Evolutionary conservation across 306 rosid genomes (phyloP).

Genomic region (Cicer arietinum): DNA sequence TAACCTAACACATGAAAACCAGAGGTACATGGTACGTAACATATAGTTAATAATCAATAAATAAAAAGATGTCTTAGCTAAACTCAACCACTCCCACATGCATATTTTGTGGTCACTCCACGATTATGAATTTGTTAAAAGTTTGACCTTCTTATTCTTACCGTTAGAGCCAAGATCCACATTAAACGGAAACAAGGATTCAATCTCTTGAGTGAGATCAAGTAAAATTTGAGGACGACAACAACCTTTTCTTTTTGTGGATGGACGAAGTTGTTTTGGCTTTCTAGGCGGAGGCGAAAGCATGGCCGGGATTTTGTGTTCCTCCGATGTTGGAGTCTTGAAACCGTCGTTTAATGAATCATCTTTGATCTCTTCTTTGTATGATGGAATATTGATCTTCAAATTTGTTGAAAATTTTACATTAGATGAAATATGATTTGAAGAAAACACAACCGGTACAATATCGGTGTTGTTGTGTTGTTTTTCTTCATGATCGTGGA

Average conservation of each 20-base stretch:
- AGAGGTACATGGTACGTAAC: neutral
- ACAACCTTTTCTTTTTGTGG: constrained; percentile 51
- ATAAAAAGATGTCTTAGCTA: neutral
- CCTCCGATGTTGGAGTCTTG: constrained; percentile 71
- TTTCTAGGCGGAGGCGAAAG: constrained; percentile 79
- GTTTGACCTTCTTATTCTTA: constrained; percentile 56
- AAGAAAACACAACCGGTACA: no score
- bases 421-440: no score
- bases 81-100: constrained; percentile 1
- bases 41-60: neutral
- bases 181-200: constrained; percentile 51
- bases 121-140: neutral
- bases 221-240: constrained; percentile 31
- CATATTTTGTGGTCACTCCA: constrained; percentile 12
- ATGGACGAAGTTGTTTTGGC: constrained; percentile 50
- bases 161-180: constrained; percentile 51
- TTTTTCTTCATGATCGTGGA: constrained; percentile 17
- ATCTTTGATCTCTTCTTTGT: neutral
- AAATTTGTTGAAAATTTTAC: neutral
- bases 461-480: neutral
- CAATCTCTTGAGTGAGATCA: constrained; percentile 55
- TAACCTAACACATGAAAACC: constrained; percentile 22
- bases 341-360: constrained; percentile 49
- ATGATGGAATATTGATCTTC: constrained; percentile 51
- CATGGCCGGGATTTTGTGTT: constrained; percentile 50